These are phyloP conservation scores for Lignosus rhinocerotis DNA, from an alignment of 1,284 basidiomycete genomes.

Conservation along the genomic window DNA sequence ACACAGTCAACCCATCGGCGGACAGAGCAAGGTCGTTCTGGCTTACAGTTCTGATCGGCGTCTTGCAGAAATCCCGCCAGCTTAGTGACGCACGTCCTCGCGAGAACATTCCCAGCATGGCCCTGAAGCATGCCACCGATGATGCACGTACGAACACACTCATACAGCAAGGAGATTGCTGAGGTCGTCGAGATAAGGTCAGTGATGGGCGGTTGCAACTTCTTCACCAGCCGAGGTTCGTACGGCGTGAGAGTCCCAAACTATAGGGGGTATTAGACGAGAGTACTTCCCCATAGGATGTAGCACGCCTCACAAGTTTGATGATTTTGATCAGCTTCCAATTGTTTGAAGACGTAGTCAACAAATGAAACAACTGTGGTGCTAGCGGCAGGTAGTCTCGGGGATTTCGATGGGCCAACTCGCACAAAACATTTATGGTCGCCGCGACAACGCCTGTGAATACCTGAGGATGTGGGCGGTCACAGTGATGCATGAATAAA, in stretches of 20 bases:
- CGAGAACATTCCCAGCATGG: slow-evolving; percentile 77
- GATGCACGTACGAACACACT: slow-evolving; percentile 98
- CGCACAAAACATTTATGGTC: slow-evolving; percentile 93
- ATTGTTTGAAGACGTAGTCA: slow-evolving; percentile 95
- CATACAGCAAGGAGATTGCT: slow-evolving; percentile 94
- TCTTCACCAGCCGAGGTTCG: slow-evolving; percentile 92
- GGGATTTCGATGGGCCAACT: slow-evolving; percentile 82
- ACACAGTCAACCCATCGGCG: slow-evolving; percentile 7
- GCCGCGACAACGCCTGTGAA: slow-evolving; percentile 80
- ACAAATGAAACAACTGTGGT: slow-evolving; percentile 91
- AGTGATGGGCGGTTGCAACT: slow-evolving; percentile 91
- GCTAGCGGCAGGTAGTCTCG: slow-evolving; percentile 82
- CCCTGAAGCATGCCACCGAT: slow-evolving; percentile 95
- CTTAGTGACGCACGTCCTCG: slow-evolving; percentile 90
- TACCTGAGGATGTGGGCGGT: neutral
- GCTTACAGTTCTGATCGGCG: slow-evolving; percentile 89
- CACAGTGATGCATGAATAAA: neutral
- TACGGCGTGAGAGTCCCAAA: slow-evolving; percentile 90
- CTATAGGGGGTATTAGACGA: slow-evolving; percentile 42
- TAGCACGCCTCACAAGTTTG: slow-evolving; percentile 71
- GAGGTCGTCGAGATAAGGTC: slow-evolving; percentile 95
- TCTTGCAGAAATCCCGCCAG: slow-evolving; percentile 91
- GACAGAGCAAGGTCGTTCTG: neutral
- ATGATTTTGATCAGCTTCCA: slow-evolving; percentile 99
- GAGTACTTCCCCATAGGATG: slow-evolving; percentile 5